Evolutionary conservation across 805 yeast species (phyloP).

Genomic region (Candida ortonii): DNA sequence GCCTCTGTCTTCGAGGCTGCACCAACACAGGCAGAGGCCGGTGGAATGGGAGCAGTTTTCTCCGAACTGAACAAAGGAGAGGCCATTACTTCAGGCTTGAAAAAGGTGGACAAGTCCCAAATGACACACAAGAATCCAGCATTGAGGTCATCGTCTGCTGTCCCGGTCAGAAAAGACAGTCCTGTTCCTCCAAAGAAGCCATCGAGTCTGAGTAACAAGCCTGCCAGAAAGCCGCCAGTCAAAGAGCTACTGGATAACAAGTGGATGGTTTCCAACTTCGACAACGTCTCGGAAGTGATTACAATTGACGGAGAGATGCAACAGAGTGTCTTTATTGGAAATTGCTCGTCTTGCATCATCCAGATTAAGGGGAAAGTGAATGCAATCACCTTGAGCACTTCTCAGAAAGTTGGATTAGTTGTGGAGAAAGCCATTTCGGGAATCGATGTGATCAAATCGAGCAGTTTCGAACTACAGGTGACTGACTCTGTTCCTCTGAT

Average conservation of each 20-base stretch:
- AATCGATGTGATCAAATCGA: slow-evolving; percentile 79
- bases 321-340: slow-evolving; percentile 87
- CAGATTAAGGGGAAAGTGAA: slow-evolving; percentile 90
- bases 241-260: slow-evolving; percentile 81
- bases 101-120: slow-evolving; percentile 88
- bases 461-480: slow-evolving; percentile 80
- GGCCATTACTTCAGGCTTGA: slow-evolving; percentile 76
- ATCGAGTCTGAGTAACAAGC: slow-evolving; percentile 43
- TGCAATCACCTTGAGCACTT: slow-evolving; percentile 75
- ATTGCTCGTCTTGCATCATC: slow-evolving; percentile 68
- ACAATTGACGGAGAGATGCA: slow-evolving; percentile 75
- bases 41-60: slow-evolving; percentile 84
- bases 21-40: slow-evolving; percentile 22
- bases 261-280: slow-evolving; percentile 85
- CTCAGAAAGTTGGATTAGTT: slow-evolving; percentile 70
- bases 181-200: slow-evolving; percentile 90
- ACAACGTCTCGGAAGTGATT: slow-evolving; percentile 58
- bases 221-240: slow-evolving; percentile 41
- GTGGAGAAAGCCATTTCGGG: slow-evolving; percentile 85
- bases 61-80: slow-evolving; percentile 88
- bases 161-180: slow-evolving; percentile 46
- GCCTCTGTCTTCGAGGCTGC: slow-evolving; percentile 57
- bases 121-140: slow-evolving; percentile 93
- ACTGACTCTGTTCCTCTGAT: slow-evolving; percentile 80
- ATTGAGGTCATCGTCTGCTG: slow-evolving; percentile 57